A percentile compares a stretch with the other conserved stretches of the same genome.
phyloP scores from a whole-genome alignment of 257 asterid species.

The Jaltomata sinuosa region DNA sequence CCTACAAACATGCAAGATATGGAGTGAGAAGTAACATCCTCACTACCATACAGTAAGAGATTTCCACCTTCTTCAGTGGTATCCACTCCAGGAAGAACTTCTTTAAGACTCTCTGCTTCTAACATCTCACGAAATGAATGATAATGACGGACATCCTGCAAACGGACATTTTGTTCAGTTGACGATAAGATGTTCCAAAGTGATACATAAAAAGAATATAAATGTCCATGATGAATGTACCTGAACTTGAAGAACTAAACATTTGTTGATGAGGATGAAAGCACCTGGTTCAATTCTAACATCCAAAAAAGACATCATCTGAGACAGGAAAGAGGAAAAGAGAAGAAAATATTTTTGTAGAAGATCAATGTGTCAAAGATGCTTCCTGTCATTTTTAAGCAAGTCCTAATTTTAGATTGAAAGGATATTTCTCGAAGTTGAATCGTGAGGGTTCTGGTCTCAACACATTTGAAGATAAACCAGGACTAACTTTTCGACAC shows the following conservation, averaged over 20 bases:
- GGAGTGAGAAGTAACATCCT: background rate
- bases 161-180: background rate
- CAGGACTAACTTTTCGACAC: background rate
- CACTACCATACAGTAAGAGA: background rate
- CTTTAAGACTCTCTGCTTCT: constrained; percentile 50
- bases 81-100: constrained; percentile 75
- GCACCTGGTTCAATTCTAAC: constrained; percentile 52
- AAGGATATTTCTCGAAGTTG: background rate
- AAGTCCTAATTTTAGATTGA: background rate
- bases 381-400: background rate
- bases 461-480: background rate
- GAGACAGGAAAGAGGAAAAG: background rate
- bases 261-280: constrained; percentile 56
- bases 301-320: constrained; percentile 14
- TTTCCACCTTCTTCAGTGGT: constrained; percentile 57
- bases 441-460: background rate
- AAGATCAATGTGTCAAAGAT: background rate
- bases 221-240: constrained; percentile 27
- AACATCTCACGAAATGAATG: constrained; percentile 77
- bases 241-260: constrained; percentile 75
- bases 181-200: background rate
- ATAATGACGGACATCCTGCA: constrained; percentile 60
- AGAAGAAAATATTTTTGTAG: background rate
- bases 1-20: background rate
- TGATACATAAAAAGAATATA: background rate